Conservation (phyloP, 108 stramenopile species). For the Stephanodiscus minutulus region DNA sequence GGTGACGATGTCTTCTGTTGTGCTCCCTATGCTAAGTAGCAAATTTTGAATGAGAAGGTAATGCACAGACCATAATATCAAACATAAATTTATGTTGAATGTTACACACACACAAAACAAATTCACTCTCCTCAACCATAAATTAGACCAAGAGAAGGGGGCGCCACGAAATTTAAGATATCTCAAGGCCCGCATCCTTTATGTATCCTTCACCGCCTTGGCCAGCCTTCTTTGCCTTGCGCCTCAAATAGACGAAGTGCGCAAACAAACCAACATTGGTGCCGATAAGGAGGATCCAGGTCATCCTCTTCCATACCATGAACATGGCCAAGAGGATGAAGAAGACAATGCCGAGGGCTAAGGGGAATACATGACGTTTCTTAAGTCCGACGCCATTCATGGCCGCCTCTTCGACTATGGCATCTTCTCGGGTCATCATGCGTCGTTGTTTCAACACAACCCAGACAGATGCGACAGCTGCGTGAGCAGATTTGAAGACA, state of each 20-base stretch:
- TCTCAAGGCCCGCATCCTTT: conserved; percentile 48
- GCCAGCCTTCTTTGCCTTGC: conserved; percentile 41
- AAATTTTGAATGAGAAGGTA: no score
- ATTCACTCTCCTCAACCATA: not conserved
- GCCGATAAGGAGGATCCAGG: conserved; percentile 48
- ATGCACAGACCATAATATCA: no score
- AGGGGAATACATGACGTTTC: conserved; percentile 50
- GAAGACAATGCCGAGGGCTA: conserved; percentile 43
- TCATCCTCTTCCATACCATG: conserved; percentile 47
- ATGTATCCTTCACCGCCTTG: conserved; percentile 31
- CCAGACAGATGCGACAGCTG: conserved; percentile 38
- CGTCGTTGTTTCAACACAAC: conserved; percentile 53
- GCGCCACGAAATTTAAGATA: conserved; percentile 14
- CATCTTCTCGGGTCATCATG: conserved; percentile 48
- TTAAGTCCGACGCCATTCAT: conserved; percentile 49
- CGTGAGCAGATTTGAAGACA: not conserved
- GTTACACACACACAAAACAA: not conserved
- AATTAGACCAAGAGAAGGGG: not conserved
- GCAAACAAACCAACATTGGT: conserved; percentile 43
- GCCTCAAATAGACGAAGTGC: conserved; percentile 47
- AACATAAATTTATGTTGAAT: not conserved
- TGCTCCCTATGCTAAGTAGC: no score
- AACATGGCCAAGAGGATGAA: conserved; percentile 41
- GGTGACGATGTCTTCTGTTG: no score
- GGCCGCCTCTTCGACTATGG: conserved; percentile 51